phyloP scores from a whole-genome alignment of 2,329 filamentous ascomycete species.

The Aspergillus spinulosporus region DNA sequence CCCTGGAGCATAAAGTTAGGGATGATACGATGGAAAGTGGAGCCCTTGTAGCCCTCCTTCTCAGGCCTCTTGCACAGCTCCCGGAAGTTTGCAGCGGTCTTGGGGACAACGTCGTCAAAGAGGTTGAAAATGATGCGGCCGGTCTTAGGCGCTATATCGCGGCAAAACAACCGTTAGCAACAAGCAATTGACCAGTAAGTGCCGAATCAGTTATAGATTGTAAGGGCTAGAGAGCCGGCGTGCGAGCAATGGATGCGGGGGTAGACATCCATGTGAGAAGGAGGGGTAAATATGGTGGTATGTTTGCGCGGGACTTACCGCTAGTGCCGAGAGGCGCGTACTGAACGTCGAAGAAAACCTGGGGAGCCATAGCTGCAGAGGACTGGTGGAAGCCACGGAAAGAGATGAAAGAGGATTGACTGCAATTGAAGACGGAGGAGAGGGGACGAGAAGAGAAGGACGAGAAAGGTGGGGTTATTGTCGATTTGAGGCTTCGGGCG shows the following conservation, averaged over 20 bases:
- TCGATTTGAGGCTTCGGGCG: slow-evolving; percentile 42
- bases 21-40: slow-evolving; percentile 90
- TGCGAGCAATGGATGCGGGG: background rate
- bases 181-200: slow-evolving; percentile 8
- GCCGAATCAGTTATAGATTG: background rate
- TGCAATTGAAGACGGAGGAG: slow-evolving; percentile 36
- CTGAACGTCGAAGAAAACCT: slow-evolving; percentile 74
- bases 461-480: slow-evolving; percentile 48
- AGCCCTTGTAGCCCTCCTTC: slow-evolving; percentile 80
- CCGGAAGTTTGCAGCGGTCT: slow-evolving; percentile 82
- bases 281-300: slow-evolving; percentile 17
- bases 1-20: slow-evolving; percentile 94
- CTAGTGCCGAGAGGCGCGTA: slow-evolving; percentile 47
- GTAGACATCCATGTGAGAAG: background rate
- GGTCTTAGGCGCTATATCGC: slow-evolving; percentile 58
- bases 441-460: slow-evolving; percentile 40
- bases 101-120: slow-evolving; percentile 81
- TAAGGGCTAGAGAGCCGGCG: background rate
- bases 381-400: slow-evolving; percentile 62
- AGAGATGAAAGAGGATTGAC: slow-evolving; percentile 34
- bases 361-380: slow-evolving; percentile 68
- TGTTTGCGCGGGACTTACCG: slow-evolving; percentile 27
- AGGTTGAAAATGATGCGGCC: slow-evolving; percentile 89
- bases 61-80: slow-evolving; percentile 78
- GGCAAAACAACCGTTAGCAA: slow-evolving; percentile 28